Conservation (phyloP, 2,329 filamentous ascomycete genomes). For the Apiospora pterosperma region DNA sequence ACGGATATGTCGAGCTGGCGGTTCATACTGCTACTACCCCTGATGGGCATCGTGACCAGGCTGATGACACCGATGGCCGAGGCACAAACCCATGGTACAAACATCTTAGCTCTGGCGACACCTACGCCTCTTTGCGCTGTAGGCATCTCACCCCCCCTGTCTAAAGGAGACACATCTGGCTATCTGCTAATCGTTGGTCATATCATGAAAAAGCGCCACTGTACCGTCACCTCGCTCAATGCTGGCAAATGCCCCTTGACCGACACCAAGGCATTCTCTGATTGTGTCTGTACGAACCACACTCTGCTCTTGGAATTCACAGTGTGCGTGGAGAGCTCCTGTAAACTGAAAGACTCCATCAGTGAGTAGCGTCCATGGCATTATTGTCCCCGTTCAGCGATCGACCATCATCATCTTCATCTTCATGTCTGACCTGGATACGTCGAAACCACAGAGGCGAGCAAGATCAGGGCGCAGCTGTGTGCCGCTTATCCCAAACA, state of each 20-base stretch:
- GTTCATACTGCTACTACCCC: not conserved
- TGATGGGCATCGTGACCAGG: not conserved
- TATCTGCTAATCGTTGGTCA: not conserved
- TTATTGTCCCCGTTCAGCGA: no score
- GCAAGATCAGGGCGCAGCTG: slow-evolving; percentile 4
- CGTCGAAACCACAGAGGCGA: not conserved
- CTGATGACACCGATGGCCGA: not conserved
- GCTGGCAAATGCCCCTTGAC: slow-evolving; percentile 11
- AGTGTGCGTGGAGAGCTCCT: slow-evolving; percentile 15
- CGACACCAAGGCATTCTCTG: slow-evolving; percentile 8
- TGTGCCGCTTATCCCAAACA: slow-evolving; percentile 17
- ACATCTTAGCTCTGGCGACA: not conserved
- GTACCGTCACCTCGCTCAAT: not conserved
- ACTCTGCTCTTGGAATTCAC: slow-evolving; percentile 11
- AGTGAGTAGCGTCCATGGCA: no score
- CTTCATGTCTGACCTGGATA: not conserved
- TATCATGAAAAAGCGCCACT: not conserved
- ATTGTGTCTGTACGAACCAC: slow-evolving; percentile 15
- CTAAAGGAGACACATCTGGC: no score
- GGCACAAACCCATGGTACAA: not conserved
- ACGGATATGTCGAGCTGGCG: not conserved
- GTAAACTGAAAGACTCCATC: slow-evolving; percentile 14
- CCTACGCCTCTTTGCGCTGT: not conserved
- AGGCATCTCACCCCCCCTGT: not conserved
- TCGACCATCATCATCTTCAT: no score